A percentile compares a stretch with the other conserved stretches of the same genome.
phyloP scores from a whole-genome alignment of 2,329 filamentous ascomycete species.

The Coniella vitis region DNA sequence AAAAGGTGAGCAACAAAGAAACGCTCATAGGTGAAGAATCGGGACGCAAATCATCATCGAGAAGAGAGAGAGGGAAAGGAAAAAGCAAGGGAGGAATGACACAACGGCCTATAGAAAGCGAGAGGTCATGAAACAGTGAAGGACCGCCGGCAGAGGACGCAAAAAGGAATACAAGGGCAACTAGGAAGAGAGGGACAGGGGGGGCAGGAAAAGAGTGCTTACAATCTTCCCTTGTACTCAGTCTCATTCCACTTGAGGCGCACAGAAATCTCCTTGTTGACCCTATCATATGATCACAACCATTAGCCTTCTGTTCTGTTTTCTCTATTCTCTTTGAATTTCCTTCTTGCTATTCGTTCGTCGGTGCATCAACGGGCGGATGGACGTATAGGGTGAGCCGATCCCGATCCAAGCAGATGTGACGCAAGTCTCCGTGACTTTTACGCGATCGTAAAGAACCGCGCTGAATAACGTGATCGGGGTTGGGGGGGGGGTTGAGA shows the following conservation, averaged over 20 bases:
- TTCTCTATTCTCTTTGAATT: too few relatives aligned
- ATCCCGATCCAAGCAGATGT: too few relatives aligned
- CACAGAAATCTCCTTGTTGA: constrained; percentile 85
- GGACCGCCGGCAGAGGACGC: too few relatives aligned
- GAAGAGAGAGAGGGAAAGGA: neutral
- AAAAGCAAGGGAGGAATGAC: neutral
- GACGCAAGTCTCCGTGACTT: too few relatives aligned
- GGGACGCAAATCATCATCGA: neutral
- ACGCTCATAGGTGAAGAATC: too few relatives aligned
- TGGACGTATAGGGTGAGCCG: too few relatives aligned
- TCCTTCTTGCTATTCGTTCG: too few relatives aligned
- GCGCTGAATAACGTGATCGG: too few relatives aligned
- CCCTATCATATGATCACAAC: constrained; percentile 42
- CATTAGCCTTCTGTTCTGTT: too few relatives aligned
- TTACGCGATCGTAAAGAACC: neutral
- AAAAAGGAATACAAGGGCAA: neutral
- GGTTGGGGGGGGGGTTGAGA: constrained; percentile 44
- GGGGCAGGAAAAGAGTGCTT: neutral
- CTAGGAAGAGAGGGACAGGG: neutral
- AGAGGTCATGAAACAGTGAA: too few relatives aligned
- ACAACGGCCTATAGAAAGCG: too few relatives aligned
- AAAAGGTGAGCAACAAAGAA: neutral
- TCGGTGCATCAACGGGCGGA: too few relatives aligned
- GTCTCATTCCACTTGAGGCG: constrained; percentile 97
- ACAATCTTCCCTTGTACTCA: constrained; percentile 87